Evolutionary conservation across 768 basidiomycete species (phyloP).

Genomic region (Solioccasus polychromus): DNA sequence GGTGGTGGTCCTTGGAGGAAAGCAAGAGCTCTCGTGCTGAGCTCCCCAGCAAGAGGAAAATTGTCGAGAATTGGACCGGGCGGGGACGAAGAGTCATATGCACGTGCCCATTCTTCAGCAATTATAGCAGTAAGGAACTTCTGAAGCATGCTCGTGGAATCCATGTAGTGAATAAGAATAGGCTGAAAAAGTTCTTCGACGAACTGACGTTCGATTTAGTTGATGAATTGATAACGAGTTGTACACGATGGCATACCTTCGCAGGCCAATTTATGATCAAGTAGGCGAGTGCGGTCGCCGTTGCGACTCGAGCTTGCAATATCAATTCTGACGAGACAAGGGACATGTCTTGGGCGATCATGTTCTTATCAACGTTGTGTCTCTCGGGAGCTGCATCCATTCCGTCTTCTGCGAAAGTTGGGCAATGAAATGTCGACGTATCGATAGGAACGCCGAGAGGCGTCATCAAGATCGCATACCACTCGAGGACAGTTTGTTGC

Average conservation of each 20-base stretch:
- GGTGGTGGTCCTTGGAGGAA: constrained; percentile 78
- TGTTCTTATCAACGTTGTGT: constrained; percentile 95
- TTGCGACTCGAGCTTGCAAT: constrained; percentile 74
- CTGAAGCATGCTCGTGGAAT: constrained; percentile 89
- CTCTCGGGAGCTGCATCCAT: constrained; percentile 49
- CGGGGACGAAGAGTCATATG: constrained; percentile 39
- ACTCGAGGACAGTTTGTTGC: constrained; percentile 66
- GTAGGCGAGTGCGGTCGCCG: constrained; percentile 73
- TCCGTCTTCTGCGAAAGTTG: constrained; percentile 48
- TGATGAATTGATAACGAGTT: background rate
- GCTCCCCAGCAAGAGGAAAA: constrained; percentile 59
- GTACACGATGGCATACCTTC: constrained; percentile 37
- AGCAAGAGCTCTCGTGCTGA: constrained; percentile 63
- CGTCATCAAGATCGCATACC: constrained; percentile 88
- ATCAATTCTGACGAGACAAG: constrained; percentile 75
- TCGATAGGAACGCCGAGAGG: constrained; percentile 83
- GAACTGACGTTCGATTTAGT: constrained; percentile 23
- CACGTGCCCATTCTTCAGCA: constrained; percentile 87
- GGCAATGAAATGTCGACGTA: constrained; percentile 62
- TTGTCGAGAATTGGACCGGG: constrained; percentile 47
- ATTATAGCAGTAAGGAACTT: constrained; percentile 83
- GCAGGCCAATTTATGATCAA: constrained; percentile 66
- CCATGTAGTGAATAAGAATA: constrained; percentile 74
- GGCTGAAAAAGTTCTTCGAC: constrained; percentile 71
- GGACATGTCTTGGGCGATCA: constrained; percentile 87